Conservation (phyloP, 2,329 filamentous ascomycete genomes). For the Septoria petroselini region DNA sequence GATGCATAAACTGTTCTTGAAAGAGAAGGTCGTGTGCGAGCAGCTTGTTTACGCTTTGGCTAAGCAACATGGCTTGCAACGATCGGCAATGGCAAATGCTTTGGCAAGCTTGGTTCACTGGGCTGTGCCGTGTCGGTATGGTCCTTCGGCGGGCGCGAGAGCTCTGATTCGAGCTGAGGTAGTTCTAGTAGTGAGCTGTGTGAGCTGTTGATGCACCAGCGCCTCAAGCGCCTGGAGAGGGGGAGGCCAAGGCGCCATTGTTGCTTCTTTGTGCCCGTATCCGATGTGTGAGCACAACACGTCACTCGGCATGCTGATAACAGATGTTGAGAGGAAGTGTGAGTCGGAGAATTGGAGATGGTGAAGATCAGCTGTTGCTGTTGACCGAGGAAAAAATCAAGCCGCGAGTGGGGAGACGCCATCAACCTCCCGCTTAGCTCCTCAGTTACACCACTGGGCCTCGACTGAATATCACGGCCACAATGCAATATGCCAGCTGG, state of each 20-base stretch:
- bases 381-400: neutral
- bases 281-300: neutral
- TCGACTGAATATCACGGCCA: no score
- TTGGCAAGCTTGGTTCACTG: constrained; percentile 9
- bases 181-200: no score
- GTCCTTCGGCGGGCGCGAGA: neutral
- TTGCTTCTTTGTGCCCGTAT: constrained; percentile 2
- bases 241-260: constrained; percentile 6
- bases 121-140: neutral
- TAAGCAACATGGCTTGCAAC: constrained; percentile 21
- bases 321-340: neutral
- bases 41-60: constrained; percentile 11
- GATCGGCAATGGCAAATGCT: constrained; percentile 20
- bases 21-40: constrained; percentile 23
- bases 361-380: neutral
- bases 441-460: no score
- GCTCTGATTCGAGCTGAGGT: constrained; percentile 1
- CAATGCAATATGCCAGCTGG: no score
- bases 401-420: neutral
- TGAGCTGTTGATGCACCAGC: constrained; percentile 1
- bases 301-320: neutral
- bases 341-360: neutral
- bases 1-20: constrained; percentile 9
- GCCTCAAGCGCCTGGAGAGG: neutral
- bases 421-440: no score